Evolutionary conservation across 2,329 filamentous ascomycete genomes (phyloP).

Genomic region (Tolypocladium capitatum): DNA sequence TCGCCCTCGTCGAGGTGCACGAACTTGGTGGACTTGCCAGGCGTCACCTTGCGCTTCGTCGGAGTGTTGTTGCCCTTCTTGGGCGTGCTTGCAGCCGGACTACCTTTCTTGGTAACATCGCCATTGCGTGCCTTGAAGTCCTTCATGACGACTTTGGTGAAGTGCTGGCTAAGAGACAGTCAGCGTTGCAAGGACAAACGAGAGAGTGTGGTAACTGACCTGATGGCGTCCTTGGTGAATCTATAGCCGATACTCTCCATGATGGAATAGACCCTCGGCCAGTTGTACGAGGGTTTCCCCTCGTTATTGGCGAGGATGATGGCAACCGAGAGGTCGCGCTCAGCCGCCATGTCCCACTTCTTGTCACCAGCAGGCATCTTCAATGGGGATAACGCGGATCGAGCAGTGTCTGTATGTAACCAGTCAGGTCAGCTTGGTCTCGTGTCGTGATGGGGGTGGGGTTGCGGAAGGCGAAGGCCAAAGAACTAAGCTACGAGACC

Average conservation of each 20-base stretch:
- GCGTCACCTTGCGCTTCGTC: conserved; percentile 5
- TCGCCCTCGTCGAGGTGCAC: conserved; percentile 7
- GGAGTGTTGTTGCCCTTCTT: conserved; percentile 7
- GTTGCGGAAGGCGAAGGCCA: background rate
- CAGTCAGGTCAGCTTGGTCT: background rate
- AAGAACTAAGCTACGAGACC: background rate
- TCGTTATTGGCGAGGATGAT: conserved; percentile 16
- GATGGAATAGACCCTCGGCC: conserved; percentile 16
- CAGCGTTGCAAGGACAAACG: background rate
- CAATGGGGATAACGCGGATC: background rate
- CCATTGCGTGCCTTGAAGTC: conserved; percentile 18
- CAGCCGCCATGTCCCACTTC: conserved; percentile 23
- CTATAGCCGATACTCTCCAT: conserved; percentile 20
- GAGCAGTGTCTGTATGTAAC: background rate
- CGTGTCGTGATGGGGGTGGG: no score
- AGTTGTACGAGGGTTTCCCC: conserved; percentile 17
- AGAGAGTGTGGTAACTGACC: conserved; percentile 13
- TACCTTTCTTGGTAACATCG: background rate
- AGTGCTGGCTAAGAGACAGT: conserved; percentile 20
- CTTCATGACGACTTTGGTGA: conserved; percentile 23
- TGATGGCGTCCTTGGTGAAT: conserved; percentile 25
- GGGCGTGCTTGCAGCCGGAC: conserved; percentile 4
- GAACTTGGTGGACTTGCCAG: background rate
- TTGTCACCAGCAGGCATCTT: conserved; percentile 17
- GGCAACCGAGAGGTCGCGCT: conserved; percentile 25